Percentiles rank a stretch among this genome's conserved stretches.
Evolutionary conservation across 805 yeast genomes (phyloP).

Genomic region (Tetrapisispora namnaoensis): DNA sequence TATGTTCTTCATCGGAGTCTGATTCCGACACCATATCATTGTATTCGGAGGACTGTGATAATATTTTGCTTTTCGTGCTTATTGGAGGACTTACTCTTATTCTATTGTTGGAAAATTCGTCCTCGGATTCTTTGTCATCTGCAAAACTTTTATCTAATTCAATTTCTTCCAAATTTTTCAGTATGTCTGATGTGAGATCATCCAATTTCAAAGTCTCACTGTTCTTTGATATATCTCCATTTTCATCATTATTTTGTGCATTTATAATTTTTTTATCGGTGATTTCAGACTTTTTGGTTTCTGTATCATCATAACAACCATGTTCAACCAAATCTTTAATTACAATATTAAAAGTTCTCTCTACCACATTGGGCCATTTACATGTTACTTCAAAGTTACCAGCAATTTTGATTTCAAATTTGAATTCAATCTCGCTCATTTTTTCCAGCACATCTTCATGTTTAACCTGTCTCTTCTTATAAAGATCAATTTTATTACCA

Average conservation of each 20-base stretch:
- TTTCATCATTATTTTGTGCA: not conserved
- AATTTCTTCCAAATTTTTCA: not conserved
- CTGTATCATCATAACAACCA: slow-evolving; percentile 30
- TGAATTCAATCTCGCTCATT: slow-evolving; percentile 24
- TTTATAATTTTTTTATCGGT: not conserved
- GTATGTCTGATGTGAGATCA: not conserved
- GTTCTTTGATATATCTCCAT: not conserved
- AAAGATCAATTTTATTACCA: slow-evolving; percentile 37
- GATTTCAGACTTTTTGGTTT: not conserved
- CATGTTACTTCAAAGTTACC: slow-evolving; percentile 42
- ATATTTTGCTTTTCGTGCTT: not conserved
- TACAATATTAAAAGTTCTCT: slow-evolving; percentile 31
- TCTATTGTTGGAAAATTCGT: not conserved
- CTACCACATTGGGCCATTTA: slow-evolving; percentile 32
- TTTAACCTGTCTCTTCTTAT: slow-evolving; percentile 30
- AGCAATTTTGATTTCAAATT: slow-evolving; percentile 28
- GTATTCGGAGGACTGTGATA: not conserved
- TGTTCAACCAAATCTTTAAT: slow-evolving; percentile 34
- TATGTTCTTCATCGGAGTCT: not conserved
- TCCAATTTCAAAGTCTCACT: not conserved
- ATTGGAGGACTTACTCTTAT: not conserved
- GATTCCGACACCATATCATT: slow-evolving; percentile 4
- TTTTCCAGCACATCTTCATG: slow-evolving; percentile 32
- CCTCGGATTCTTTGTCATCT: not conserved
- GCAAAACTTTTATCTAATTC: not conserved